phyloP scores from a whole-genome alignment of 768 basidiomycete genomes.

The Leccinum obscurum region DNA sequence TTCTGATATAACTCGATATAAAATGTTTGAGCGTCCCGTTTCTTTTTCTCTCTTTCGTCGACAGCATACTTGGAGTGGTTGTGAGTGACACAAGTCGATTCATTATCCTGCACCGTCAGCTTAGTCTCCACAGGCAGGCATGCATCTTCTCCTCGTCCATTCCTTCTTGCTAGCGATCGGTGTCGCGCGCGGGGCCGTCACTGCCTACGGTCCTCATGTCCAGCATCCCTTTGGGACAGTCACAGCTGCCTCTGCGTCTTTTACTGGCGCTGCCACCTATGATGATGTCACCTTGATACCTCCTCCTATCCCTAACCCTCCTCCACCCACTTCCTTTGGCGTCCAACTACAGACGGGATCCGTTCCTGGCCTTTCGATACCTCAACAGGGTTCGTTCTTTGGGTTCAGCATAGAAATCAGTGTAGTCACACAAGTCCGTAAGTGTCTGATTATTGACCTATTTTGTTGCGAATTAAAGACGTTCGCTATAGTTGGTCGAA shows the following conservation, averaged over 20 bases:
- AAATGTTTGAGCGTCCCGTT: too few species aligned
- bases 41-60: neutral
- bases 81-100: conserved; percentile 7
- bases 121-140: conserved; percentile 3
- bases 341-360: conserved; percentile 39
- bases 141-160: conserved; percentile 26
- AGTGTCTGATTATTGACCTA: neutral
- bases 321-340: conserved; percentile 41
- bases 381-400: conserved; percentile 56
- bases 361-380: conserved; percentile 39
- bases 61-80: conserved; percentile 9
- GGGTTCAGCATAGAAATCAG: conserved; percentile 81
- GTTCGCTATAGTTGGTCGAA: conserved; percentile 15
- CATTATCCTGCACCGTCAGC: neutral
- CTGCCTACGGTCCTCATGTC: conserved; percentile 26
- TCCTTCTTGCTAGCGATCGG: conserved; percentile 21
- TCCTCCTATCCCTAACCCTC: conserved; percentile 49
- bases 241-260: conserved; percentile 40
- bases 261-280: conserved; percentile 51
- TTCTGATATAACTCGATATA: neutral
- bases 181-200: conserved; percentile 11
- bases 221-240: conserved; percentile 21
- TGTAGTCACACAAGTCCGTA: conserved; percentile 49
- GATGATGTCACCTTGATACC: conserved; percentile 50
- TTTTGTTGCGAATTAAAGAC: neutral